Evolutionary conservation across 306 rosid genomes (phyloP), one percentile per base, ranked within the genome.

Genomic region (Dalbergia cochinchinensis): DNA sequence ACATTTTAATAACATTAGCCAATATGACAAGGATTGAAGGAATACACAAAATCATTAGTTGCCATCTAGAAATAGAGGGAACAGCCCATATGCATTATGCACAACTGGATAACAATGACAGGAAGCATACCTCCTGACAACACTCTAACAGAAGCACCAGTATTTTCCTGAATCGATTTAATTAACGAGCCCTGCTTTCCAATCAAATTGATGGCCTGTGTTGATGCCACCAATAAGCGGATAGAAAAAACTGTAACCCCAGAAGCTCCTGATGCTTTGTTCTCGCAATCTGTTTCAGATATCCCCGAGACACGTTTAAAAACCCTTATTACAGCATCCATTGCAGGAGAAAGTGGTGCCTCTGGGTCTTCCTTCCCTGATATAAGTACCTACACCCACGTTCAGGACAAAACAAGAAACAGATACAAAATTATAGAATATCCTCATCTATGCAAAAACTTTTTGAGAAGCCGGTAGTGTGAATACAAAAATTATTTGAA

Each of bases 111-210:
- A 63, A 35, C 41, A 59, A 68, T 51, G 69, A 39, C 11, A 39
- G 18, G 51, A 85, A 50, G 44, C 86, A 42, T 90, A 93, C 99
- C 99, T 80, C 94, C 96, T 33, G 98, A 85, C 61, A 95, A 82
- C 76, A 95, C 94, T 83, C 96, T 87, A 76, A 88, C 88, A 77
- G 94, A 79, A 78, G 96, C 91, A 33, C 89, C 90, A 0, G 98
- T 89, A 45, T 65, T 84, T 88, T 93, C 99, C 87, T 91, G 99
- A 79, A 96, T 96, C 47, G 98, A 89, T 81, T 96, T 96, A 74
- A 96, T 96, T 69, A 92, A 77, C 0, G 97, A 91, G 22, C 99
- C 99, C 80, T 96, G 99, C 79, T 96, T 96, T 83, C 99, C 99
- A 63, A 96, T 96, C 77, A 96, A 79, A 87, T 89, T 96, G 83